Percentiles rank a stretch among this genome's conserved stretches.
These are phyloP conservation scores for Stevia rebaudiana DNA, from an alignment of 140 eudicot genomes.

Conservation along the genomic window DNA sequence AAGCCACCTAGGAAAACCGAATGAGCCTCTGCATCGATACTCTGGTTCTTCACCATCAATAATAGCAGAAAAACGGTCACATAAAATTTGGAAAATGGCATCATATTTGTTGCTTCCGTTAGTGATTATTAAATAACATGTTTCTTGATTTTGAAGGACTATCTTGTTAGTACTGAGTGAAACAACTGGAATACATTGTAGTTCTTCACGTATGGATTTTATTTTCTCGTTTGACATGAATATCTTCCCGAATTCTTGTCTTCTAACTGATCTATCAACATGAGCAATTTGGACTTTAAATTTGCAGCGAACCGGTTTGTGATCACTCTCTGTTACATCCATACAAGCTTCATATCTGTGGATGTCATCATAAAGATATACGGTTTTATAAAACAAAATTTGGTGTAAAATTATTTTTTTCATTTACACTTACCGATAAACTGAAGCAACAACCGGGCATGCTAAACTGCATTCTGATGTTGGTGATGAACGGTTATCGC, in stretches of 20 bases:
- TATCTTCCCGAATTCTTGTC: constrained; percentile 80
- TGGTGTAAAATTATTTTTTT: background rate
- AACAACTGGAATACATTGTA: constrained; percentile 53
- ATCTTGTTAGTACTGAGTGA: constrained; percentile 43
- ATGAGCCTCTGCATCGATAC: constrained; percentile 58
- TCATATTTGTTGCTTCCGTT: constrained; percentile 52
- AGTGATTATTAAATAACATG: constrained; percentile 37
- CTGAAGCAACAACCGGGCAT: constrained; percentile 83
- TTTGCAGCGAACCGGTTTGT: constrained; percentile 95
- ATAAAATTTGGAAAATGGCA: constrained; percentile 51
- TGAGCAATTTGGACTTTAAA: constrained; percentile 61
- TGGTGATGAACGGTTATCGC: constrained; percentile 67
- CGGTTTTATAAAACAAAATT: constrained; percentile 5
- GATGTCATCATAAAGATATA: background rate
- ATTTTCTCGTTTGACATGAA: constrained; percentile 44
- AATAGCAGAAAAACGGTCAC: constrained; percentile 58
- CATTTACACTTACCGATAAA: constrained; percentile 53
- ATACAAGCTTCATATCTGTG: constrained; percentile 85
- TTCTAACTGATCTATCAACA: constrained; percentile 85
- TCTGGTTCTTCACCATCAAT: constrained; percentile 53
- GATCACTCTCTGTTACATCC: constrained; percentile 97
- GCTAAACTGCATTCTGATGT: constrained; percentile 70
- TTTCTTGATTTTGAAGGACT: constrained; percentile 63
- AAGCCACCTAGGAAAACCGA: constrained; percentile 87
- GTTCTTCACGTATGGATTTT: constrained; percentile 45